Conservation (phyloP, 73 alveolate species). For the Effrenium voratum region DNA sequence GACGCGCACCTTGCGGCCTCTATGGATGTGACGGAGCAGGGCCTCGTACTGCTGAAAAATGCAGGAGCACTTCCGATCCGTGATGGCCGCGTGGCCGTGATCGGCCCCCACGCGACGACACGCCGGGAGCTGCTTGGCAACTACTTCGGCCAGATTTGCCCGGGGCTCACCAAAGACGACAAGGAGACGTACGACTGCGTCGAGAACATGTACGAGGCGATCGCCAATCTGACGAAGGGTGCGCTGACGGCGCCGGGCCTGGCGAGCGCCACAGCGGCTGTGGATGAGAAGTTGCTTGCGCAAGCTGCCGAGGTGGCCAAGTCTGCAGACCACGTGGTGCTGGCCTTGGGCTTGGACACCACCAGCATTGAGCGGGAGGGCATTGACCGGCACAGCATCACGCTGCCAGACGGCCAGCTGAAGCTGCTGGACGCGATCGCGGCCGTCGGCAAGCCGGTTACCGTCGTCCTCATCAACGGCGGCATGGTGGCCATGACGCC, state of each 20-base stretch:
- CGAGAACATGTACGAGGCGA: background rate
- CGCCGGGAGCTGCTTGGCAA: constrained; percentile 30
- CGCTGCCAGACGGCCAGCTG: constrained; percentile 15
- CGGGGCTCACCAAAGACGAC: too few relatives aligned
- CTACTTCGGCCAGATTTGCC: constrained; percentile 45
- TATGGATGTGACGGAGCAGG: constrained; percentile 2
- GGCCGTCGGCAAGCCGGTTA: background rate
- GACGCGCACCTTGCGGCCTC: too few relatives aligned
- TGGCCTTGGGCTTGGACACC: background rate
- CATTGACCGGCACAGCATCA: background rate
- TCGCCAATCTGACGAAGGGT: background rate
- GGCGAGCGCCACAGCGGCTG: background rate
- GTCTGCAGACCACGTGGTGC: background rate
- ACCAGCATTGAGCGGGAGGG: constrained; percentile 5
- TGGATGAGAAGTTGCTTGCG: background rate
- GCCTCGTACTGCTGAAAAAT: constrained; percentile 23
- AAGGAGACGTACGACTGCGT: background rate
- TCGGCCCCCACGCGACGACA: constrained; percentile 31
- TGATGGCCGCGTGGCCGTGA: background rate
- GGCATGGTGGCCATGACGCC: constrained; percentile 1
- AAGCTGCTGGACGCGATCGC: background rate
- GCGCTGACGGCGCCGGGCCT: constrained; percentile 10
- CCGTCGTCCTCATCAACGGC: constrained; percentile 24
- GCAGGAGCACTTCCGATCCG: background rate
- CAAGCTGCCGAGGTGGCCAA: background rate